These are phyloP conservation scores for Eragrostis nindensis DNA, from an alignment of 176 grass and related monocot species.

Conservation along the genomic window DNA sequence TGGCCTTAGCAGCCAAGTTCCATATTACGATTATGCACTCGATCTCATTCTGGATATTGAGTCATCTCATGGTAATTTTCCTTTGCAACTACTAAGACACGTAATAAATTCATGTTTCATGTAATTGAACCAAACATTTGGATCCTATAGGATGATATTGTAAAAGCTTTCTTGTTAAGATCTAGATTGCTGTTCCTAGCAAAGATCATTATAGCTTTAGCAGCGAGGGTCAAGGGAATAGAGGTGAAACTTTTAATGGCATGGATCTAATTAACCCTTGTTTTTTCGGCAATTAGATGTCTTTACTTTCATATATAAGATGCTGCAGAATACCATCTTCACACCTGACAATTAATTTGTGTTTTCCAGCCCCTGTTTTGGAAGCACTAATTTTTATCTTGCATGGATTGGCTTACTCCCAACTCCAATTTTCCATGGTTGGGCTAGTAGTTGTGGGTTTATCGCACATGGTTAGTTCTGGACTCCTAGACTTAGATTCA, in stretches of 20 bases:
- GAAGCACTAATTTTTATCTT: neutral
- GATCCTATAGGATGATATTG: neutral
- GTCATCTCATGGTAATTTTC: constrained; percentile 70
- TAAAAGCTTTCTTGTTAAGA: constrained; percentile 12
- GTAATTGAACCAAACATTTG: neutral
- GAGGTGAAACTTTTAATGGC: neutral
- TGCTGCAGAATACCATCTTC: neutral
- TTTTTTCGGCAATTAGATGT: neutral
- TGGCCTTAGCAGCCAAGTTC: constrained; percentile 84
- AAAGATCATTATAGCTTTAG: neutral
- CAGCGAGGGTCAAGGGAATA: neutral
- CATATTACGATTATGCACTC: constrained; percentile 92
- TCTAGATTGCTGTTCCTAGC: neutral
- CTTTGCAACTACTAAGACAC: constrained; percentile 30
- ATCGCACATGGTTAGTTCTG: neutral
- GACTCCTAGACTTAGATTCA: neutral
- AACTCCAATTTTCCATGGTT: neutral
- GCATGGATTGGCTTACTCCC: neutral
- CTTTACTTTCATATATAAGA: constrained; percentile 2
- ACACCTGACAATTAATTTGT: neutral
- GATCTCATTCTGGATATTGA: constrained; percentile 93
- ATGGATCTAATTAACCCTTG: too few species aligned
- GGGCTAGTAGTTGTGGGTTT: neutral
- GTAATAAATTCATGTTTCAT: neutral
- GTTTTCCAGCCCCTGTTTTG: neutral